phyloP scores from a whole-genome alignment of 176 grass and related monocot genomes.

The Oryza nivara region DNA sequence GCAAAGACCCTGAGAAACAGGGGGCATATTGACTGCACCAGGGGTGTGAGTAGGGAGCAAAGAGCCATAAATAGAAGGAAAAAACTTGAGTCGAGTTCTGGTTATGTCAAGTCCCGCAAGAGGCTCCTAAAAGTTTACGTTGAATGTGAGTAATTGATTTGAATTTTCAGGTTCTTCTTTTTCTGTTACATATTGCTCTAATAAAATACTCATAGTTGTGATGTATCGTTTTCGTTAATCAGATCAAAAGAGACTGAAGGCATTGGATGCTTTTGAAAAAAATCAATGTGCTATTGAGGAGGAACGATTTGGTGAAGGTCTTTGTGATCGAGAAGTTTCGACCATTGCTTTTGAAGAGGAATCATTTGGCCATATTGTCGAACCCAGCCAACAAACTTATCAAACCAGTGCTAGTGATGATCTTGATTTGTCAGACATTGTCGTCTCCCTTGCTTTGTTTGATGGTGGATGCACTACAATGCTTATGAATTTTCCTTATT shows the following conservation, averaged over 20 bases:
- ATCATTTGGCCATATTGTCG: background rate
- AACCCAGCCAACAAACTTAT: background rate
- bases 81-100: background rate
- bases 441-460: constrained; percentile 23
- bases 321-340: background rate
- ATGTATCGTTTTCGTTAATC: background rate
- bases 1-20: too few relatives aligned
- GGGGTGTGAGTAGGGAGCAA: background rate
- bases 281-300: background rate
- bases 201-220: background rate
- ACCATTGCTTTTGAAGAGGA: background rate
- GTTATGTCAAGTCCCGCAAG: too few relatives aligned
- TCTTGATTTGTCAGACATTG: constrained; percentile 3
- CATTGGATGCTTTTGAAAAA: background rate
- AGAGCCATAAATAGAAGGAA: background rate
- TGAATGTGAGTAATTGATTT: background rate
- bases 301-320: background rate
- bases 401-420: too few relatives aligned
- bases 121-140: too few relatives aligned
- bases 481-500: constrained; percentile 13
- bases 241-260: background rate
- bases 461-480: background rate
- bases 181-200: background rate
- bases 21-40: too few relatives aligned
- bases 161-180: background rate